Evolutionary conservation across 306 rosid species (phyloP), one percentile per base, ranked within the genome.

Genomic region (Senna tora): DNA sequence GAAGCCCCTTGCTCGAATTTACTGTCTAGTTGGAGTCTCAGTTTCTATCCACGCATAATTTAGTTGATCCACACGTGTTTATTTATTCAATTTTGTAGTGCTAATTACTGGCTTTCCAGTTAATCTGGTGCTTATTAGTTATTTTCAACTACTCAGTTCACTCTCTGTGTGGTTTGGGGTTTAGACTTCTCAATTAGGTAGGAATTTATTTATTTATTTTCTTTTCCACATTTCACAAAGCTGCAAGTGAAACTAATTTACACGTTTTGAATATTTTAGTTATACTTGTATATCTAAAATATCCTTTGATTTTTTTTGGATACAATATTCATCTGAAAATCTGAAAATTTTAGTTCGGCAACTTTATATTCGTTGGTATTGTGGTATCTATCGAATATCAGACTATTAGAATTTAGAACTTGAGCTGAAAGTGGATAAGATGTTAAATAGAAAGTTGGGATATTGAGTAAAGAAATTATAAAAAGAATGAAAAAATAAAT

Each of bases 21-120:
- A 13, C 33, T 43, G 30, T 8, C 36, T 43, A 41, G 19, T 53
- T 54, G 62, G 62, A 46, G 36, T 65, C 41, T 47, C 49, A 45
- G 54, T 46, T 55, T 68, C 32, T 51, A 51, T 46, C 17, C 58
- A 56, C 49, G 58, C 78, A 71, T 74, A 43, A 53, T 72, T 54
- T 50, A 47, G 64, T 47, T 57, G 9, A 16, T 50, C 9, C 15
- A 10, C 34, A 59, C 54, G 55, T n/a, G 53, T 63, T 77, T 58
- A 68, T 76, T 53, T 49, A 57, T 28, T 58, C 82, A 73, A 28
- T 73, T 73, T 73, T 36, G 74, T 66, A 22, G 47, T 47, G 49
- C 42, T 12, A 22, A 47, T 36, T 78, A n/a, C 54, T 41, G 52
- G 9, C 2, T 68, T 68, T 39, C 3, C 39, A 13, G 47, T 51